These are phyloP conservation scores for Hamamelis virginiana DNA, from an alignment of 164 flowering plant species.

Conservation along the genomic window DNA sequence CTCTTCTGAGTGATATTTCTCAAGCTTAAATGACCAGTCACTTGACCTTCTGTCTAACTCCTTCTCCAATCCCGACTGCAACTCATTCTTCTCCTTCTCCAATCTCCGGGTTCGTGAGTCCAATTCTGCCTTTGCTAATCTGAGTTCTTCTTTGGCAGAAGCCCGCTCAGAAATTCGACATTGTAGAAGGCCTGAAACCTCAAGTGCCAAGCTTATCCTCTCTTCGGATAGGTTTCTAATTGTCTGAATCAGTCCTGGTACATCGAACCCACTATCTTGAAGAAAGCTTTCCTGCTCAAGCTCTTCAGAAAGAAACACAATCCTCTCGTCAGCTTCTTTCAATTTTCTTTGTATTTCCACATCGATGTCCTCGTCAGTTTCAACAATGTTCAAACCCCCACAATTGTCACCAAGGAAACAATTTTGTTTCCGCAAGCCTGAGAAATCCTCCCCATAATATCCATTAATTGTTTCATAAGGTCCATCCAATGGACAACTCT, in stretches of 20 bases:
- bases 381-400: slow-evolving; percentile 17
- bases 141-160: slow-evolving; percentile 51
- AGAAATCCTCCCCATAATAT: slow-evolving; percentile 23
- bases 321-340: slow-evolving; percentile 69
- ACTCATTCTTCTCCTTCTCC: slow-evolving; percentile 78
- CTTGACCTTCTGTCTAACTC: slow-evolving; percentile 86
- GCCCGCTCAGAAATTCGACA: slow-evolving; percentile 59
- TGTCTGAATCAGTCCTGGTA: slow-evolving; percentile 45
- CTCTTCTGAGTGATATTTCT: slow-evolving; percentile 77
- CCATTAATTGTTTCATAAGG: slow-evolving; percentile 23
- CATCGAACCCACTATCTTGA: slow-evolving; percentile 33
- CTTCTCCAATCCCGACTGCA: slow-evolving; percentile 68
- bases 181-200: slow-evolving; percentile 58
- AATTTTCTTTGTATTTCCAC: slow-evolving; percentile 44
- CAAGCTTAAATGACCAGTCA: slow-evolving; percentile 85
- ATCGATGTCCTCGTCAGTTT: slow-evolving; percentile 40
- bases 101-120: slow-evolving; percentile 48
- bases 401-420: slow-evolving; percentile 19
- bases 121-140: slow-evolving; percentile 41
- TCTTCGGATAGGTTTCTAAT: slow-evolving; percentile 55
- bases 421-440: slow-evolving; percentile 20
- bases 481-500: slow-evolving; percentile 23
- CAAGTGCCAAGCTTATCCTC: slow-evolving; percentile 59
- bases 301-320: slow-evolving; percentile 51
- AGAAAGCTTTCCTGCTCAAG: slow-evolving; percentile 53